These are phyloP conservation scores for Penstemon eatonii DNA, from an alignment of 257 asterid species.

Conservation along the genomic window DNA sequence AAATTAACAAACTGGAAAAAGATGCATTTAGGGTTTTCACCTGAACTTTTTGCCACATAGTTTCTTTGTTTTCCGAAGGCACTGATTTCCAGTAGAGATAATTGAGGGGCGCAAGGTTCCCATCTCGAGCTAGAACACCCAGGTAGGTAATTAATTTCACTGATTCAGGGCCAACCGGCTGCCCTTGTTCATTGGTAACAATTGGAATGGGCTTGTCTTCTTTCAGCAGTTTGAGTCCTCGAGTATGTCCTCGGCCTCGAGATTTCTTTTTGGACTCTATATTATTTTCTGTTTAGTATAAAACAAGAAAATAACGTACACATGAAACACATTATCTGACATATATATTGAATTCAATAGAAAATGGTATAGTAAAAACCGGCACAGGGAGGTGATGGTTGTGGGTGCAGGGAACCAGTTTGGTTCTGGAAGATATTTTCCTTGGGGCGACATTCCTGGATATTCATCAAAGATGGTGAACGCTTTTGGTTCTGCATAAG, in stretches of 20 bases:
- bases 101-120: conserved; percentile 38
- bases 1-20: not conserved
- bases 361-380: conserved; percentile 3
- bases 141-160: conserved; percentile 35
- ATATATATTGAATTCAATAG: not conserved
- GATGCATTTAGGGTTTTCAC: conserved; percentile 17
- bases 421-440: not conserved
- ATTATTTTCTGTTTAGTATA: conserved; percentile 17
- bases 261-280: conserved; percentile 20
- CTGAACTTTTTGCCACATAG: conserved; percentile 42
- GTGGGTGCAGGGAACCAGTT: conserved; percentile 3
- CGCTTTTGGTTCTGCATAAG: conserved; percentile 9
- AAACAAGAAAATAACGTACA: not conserved
- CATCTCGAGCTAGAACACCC: conserved; percentile 41
- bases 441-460: not conserved
- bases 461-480: not conserved
- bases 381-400: conserved; percentile 2
- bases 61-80: conserved; percentile 38
- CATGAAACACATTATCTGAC: not conserved
- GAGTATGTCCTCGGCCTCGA: conserved; percentile 35
- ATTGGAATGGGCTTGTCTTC: conserved; percentile 30
- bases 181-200: conserved; percentile 35
- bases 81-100: conserved; percentile 40
- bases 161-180: conserved; percentile 37
- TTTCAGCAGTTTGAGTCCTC: conserved; percentile 16